Percentiles rank a stretch among this genome's conserved stretches.
Evolutionary conservation across 768 basidiomycete species (phyloP).

Genomic region (Strobilomyces dryophilus): DNA sequence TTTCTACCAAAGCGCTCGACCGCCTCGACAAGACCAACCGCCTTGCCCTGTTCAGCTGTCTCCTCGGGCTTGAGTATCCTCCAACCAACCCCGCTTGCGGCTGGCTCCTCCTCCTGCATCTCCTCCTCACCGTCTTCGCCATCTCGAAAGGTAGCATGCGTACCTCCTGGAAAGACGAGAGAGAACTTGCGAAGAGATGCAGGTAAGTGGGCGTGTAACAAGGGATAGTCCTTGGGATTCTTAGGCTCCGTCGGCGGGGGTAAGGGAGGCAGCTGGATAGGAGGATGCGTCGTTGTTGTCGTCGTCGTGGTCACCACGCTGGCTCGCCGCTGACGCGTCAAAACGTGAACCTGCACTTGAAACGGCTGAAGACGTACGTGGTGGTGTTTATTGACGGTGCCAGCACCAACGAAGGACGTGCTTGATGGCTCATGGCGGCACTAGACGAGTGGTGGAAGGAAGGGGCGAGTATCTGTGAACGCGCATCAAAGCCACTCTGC

Average conservation of each 20-base stretch:
- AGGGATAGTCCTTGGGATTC: conserved; percentile 76
- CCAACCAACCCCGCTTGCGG: conserved; percentile 68
- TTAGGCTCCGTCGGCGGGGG: conserved; percentile 69
- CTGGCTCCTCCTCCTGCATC: conserved; percentile 69
- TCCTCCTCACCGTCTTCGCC: conserved; percentile 59
- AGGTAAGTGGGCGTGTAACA: conserved; percentile 73
- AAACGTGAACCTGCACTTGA: conserved; percentile 1
- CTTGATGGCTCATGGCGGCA: conserved; percentile 55
- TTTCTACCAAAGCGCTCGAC: conserved; percentile 75
- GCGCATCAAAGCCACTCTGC: conserved; percentile 33
- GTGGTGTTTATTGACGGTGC: conserved; percentile 84
- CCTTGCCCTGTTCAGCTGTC: conserved; percentile 40
- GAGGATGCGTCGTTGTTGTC: conserved; percentile 85
- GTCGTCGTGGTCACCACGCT: conserved; percentile 91
- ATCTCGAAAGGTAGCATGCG: conserved; percentile 76
- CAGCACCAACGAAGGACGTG: conserved; percentile 65
- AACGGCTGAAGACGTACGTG: conserved; percentile 47
- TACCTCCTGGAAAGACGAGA: conserved; percentile 75
- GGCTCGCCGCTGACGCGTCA: conserved; percentile 22
- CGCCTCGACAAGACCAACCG: conserved; percentile 71
- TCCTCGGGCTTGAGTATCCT: conserved; percentile 69
- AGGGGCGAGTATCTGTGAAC: conserved; percentile 21
- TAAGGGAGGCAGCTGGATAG: conserved; percentile 75
- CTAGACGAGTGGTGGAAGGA: conserved; percentile 24
- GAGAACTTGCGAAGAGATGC: conserved; percentile 69